These are phyloP conservation scores for Ophiostoma populinum DNA, from an alignment of 2,329 filamentous ascomycete species.

Conservation along the genomic window DNA sequence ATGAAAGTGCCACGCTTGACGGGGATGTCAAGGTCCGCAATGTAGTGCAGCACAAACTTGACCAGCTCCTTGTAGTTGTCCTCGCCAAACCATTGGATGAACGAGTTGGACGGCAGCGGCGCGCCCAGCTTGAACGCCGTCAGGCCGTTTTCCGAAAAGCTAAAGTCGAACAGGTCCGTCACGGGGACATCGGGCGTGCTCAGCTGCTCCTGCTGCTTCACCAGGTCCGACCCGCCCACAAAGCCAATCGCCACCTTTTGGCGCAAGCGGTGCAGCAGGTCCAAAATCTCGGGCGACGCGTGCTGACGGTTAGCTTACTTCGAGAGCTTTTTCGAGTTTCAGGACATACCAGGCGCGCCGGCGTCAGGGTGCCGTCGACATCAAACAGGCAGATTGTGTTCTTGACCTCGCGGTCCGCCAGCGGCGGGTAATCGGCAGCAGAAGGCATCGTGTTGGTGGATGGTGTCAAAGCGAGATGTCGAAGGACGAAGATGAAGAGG, in stretches of 20 bases:
- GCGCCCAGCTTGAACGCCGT: conserved; percentile 74
- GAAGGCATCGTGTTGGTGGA: conserved; percentile 2
- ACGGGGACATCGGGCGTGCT: conserved; percentile 52
- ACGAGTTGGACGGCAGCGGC: conserved; percentile 60
- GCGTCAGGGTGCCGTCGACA: conserved; percentile 83
- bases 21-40: conserved; percentile 70
- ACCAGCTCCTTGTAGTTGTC: conserved; percentile 61
- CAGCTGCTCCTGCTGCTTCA: conserved; percentile 93
- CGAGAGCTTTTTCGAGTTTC: no score
- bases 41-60: conserved; percentile 61
- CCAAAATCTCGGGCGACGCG: conserved; percentile 67
- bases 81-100: conserved; percentile 87
- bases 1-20: conserved; percentile 72
- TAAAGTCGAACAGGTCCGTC: conserved; percentile 85
- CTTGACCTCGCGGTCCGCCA: conserved; percentile 71
- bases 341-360: conserved; percentile 50
- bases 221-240: conserved; percentile 81
- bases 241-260: conserved; percentile 79
- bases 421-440: conserved; percentile 41
- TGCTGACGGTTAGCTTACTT: no score
- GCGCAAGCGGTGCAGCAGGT: conserved; percentile 61
- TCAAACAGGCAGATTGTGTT: conserved; percentile 94
- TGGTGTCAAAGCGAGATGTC: no score
- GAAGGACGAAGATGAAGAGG: not conserved
- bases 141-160: conserved; percentile 92